phyloP scores from a whole-genome alignment of 805 yeast genomes.

The Starmera quercuum region DNA sequence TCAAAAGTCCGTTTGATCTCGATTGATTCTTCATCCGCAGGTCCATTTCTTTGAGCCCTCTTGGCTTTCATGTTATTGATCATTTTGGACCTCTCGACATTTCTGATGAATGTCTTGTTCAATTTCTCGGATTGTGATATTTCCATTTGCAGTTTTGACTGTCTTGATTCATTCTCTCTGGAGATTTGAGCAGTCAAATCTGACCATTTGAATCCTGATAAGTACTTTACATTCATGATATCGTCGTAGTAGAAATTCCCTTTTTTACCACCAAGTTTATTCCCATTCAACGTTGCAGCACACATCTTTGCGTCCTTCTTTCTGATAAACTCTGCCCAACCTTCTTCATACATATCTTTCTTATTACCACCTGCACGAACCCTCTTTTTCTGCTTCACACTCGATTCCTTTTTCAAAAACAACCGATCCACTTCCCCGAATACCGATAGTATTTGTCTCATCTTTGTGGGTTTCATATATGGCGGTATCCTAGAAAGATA shows the following conservation, averaged over 20 bases:
- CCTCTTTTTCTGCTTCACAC: conserved; percentile 53
- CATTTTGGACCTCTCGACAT: conserved; percentile 83
- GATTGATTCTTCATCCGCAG: conserved; percentile 18
- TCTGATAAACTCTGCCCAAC: conserved; percentile 89
- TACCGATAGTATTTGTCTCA: conserved; percentile 69
- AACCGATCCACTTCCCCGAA: conserved; percentile 88
- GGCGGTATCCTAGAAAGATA: conserved; percentile 90
- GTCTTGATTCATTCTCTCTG: conserved; percentile 81
- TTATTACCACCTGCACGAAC: conserved; percentile 88
- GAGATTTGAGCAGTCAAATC: conserved; percentile 92
- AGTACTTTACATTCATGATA: conserved; percentile 81
- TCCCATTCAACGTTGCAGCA: conserved; percentile 80
- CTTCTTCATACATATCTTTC: conserved; percentile 81
- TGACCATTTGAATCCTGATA: conserved; percentile 91
- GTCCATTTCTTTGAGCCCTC: conserved; percentile 20
- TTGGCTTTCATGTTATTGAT: conserved; percentile 48
- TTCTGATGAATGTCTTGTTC: conserved; percentile 74
- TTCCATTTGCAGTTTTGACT: conserved; percentile 81
- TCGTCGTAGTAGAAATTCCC: conserved; percentile 90
- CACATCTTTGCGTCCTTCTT: conserved; percentile 87
- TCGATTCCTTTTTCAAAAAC: conserved; percentile 81
- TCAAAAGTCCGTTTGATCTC: conserved; percentile 53
- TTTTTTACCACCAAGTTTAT: conserved; percentile 87
- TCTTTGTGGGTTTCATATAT: conserved; percentile 90
- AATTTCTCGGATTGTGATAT: conserved; percentile 82